Conservation (phyloP, 2,329 filamentous ascomycete genomes). For the Phyllosticta paracitricarpa region DNA sequence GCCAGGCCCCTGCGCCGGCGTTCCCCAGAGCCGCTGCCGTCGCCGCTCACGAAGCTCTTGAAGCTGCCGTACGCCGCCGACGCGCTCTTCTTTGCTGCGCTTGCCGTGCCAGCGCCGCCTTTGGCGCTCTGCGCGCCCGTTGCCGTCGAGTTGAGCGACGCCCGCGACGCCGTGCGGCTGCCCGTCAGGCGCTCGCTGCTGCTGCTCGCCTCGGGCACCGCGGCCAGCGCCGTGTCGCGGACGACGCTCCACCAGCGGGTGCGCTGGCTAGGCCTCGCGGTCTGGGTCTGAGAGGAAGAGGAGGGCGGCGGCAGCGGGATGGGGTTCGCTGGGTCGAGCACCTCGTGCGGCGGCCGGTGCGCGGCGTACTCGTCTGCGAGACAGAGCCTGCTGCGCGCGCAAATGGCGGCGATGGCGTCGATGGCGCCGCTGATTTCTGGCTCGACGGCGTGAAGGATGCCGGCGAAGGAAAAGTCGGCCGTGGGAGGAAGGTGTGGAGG, state of each 20-base stretch:
- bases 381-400: slow-evolving; percentile 50
- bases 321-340: slow-evolving; percentile 24
- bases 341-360: slow-evolving; percentile 52
- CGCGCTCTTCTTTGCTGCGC: slow-evolving; percentile 1
- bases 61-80: slow-evolving; percentile 14
- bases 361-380: slow-evolving; percentile 53
- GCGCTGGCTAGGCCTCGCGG: slow-evolving; percentile 15
- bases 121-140: slow-evolving; percentile 6
- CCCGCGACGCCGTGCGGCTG: slow-evolving; percentile 7
- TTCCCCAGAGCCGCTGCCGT: background rate
- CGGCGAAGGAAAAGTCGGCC: slow-evolving; percentile 46
- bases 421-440: slow-evolving; percentile 49
- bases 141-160: background rate
- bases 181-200: slow-evolving; percentile 31
- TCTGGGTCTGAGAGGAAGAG: background rate
- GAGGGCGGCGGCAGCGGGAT: slow-evolving; percentile 11
- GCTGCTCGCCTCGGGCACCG: slow-evolving; percentile 38
- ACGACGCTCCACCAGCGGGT: slow-evolving; percentile 22
- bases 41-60: slow-evolving; percentile 13
- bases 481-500: slow-evolving; percentile 33
- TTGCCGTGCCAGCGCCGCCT: background rate
- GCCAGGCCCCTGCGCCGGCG: background rate
- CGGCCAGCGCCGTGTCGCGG: slow-evolving; percentile 32
- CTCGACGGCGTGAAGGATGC: slow-evolving; percentile 47
- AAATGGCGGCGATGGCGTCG: slow-evolving; percentile 54